Evolutionary conservation across 2,329 filamentous ascomycete species (phyloP).

Genomic region (Colletotrichum navitas): DNA sequence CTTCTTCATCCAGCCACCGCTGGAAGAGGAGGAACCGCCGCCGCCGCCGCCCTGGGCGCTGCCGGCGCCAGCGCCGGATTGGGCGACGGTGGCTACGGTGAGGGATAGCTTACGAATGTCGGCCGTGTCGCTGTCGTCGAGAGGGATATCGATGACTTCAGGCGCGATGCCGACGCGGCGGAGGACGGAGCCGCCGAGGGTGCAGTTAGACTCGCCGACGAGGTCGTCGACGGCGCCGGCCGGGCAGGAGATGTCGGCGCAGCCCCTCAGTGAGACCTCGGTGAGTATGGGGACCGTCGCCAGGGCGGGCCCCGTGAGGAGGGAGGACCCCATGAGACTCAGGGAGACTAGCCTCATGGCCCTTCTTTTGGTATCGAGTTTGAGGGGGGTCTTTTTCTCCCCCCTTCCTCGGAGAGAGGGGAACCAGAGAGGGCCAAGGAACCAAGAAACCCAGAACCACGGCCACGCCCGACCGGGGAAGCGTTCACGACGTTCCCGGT

Average conservation of each 20-base stretch:
- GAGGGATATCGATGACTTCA: constrained; percentile 39
- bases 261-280: constrained; percentile 35
- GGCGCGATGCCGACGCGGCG: constrained; percentile 40
- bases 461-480: not conserved
- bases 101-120: constrained; percentile 38
- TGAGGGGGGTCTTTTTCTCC: no score
- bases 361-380: not conserved
- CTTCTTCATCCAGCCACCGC: constrained; percentile 36
- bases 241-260: constrained; percentile 37
- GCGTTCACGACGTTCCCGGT: not conserved
- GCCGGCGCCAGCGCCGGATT: not conserved
- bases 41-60: not conserved
- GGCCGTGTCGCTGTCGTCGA: constrained; percentile 36
- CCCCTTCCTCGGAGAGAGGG: no score
- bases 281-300: constrained; percentile 41
- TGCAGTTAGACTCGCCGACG: constrained; percentile 41
- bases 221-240: constrained; percentile 30
- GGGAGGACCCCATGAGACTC: constrained; percentile 38
- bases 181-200: constrained; percentile 39
- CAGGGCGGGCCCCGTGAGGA: constrained; percentile 37
- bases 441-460: not conserved
- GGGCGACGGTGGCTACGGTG: constrained; percentile 31
- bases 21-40: not conserved
- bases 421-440: not conserved
- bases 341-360: constrained; percentile 27